Evolutionary conservation across 2,329 filamentous ascomycete genomes (phyloP).

Genomic region (Graphilbum fragrans): DNA sequence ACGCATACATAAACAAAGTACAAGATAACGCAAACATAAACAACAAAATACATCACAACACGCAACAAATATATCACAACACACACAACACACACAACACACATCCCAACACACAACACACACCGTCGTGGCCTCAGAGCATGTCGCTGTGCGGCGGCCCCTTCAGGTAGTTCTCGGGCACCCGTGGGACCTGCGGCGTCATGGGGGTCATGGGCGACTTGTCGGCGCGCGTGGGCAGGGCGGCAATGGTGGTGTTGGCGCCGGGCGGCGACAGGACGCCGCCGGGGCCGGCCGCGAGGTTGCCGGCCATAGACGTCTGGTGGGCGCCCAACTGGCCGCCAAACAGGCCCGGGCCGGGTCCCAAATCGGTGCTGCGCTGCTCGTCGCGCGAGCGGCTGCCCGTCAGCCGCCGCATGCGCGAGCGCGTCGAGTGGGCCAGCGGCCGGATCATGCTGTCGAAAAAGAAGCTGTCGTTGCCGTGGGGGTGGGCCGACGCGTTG

Average conservation of each 20-base stretch:
- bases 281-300: too few species aligned
- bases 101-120: too few species aligned
- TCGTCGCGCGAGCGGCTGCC: conserved; percentile 35
- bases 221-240: not conserved
- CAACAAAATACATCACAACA: conserved; percentile 1
- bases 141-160: conserved; percentile 10
- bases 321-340: not conserved
- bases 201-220: conserved; percentile 11
- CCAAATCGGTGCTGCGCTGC: not conserved
- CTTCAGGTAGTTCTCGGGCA: conserved; percentile 15
- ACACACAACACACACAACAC: not conserved
- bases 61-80: not conserved
- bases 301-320: not conserved
- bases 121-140: too few species aligned
- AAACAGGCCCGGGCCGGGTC: too few species aligned
- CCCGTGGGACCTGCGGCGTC: conserved; percentile 14
- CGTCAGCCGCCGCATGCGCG: conserved; percentile 49
- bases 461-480: conserved; percentile 31
- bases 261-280: conserved; percentile 1
- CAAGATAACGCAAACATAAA: not conserved
- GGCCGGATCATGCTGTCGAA: conserved; percentile 51
- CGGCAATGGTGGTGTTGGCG: not conserved
- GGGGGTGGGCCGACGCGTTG: not conserved
- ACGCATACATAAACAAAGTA: not conserved
- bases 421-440: conserved; percentile 41